Conservation (phyloP, 2,329 filamentous ascomycete genomes). For the Verticillium nonalfalfae region DNA sequence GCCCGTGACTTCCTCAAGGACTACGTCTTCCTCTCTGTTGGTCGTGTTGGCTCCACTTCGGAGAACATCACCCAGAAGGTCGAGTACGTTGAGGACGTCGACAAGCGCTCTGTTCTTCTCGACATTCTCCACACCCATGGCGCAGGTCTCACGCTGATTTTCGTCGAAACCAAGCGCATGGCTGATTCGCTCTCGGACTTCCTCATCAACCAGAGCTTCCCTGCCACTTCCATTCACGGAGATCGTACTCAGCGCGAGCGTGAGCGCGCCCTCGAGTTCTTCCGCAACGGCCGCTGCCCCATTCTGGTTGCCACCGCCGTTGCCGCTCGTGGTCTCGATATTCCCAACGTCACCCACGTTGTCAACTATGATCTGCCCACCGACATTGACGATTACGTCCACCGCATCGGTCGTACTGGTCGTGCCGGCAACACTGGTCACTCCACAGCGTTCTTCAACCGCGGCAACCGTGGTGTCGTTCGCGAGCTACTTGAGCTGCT, state of each 20-base stretch:
- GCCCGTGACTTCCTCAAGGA: conserved; percentile 98
- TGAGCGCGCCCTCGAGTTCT: conserved; percentile 95
- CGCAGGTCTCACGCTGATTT: conserved; percentile 86
- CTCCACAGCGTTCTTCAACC: conserved; percentile 99
- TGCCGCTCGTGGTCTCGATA: conserved; percentile 85
- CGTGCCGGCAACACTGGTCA: conserved; percentile 99
- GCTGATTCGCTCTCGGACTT: conserved; percentile 97
- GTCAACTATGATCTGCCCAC: conserved; percentile 99
- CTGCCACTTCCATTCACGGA: conserved; percentile 96
- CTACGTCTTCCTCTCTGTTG: conserved; percentile 97
- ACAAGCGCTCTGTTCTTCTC: conserved; percentile 96
- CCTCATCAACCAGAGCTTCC: conserved; percentile 97
- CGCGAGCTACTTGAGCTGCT: conserved; percentile 94
- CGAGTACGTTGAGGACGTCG: conserved; percentile 91
- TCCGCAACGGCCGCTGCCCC: conserved; percentile 91
- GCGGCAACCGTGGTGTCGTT: conserved; percentile 95
- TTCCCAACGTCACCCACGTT: conserved; percentile 93
- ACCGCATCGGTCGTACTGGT: conserved; percentile 98
- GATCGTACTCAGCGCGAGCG: conserved; percentile 98
- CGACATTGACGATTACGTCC: conserved; percentile 97
- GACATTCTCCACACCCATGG: conserved; percentile 96
- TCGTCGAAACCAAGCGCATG: conserved; percentile 99
- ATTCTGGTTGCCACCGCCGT: conserved; percentile 97
- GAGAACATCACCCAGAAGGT: conserved; percentile 99
- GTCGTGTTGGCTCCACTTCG: conserved; percentile 97